Evolutionary conservation across 2,329 filamentous ascomycete genomes (phyloP).

Genomic region (Fulvia fulva): DNA sequence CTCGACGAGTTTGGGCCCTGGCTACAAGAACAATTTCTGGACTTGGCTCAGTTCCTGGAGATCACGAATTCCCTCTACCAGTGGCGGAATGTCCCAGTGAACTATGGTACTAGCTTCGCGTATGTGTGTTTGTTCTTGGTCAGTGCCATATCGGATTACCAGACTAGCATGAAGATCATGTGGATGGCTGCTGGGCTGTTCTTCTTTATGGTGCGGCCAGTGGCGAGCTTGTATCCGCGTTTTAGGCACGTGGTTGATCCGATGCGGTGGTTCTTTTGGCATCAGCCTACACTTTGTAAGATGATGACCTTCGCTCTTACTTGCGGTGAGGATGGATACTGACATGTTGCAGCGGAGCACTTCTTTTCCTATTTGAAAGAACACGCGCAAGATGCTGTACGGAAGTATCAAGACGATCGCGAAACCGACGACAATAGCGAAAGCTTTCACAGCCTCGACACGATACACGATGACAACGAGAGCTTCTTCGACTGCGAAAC

Average conservation of each 20-base stretch:
- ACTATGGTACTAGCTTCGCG: neutral
- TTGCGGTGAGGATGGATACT: too few relatives aligned
- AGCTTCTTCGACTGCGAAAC: neutral
- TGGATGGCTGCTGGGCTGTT: neutral
- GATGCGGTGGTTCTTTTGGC: conserved; percentile 1
- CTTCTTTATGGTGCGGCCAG: neutral
- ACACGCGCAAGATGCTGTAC: neutral
- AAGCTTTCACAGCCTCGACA: neutral
- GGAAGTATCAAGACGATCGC: neutral
- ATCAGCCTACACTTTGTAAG: conserved; percentile 1
- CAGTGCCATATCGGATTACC: neutral
- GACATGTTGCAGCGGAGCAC: neutral
- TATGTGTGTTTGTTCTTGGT: neutral
- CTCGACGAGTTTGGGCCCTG: neutral
- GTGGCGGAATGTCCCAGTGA: neutral
- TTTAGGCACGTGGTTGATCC: conserved; percentile 1
- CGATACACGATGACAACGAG: neutral
- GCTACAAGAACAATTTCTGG: neutral
- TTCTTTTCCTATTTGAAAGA: neutral
- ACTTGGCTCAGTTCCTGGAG: neutral
- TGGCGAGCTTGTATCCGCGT: conserved; percentile 1
- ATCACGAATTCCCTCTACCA: neutral
- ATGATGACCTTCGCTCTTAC: neutral
- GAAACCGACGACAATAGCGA: neutral
- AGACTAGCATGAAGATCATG: neutral